phyloP scores from a whole-genome alignment of 2,329 filamentous ascomycete species.

The Lomentospora prolificans region DNA sequence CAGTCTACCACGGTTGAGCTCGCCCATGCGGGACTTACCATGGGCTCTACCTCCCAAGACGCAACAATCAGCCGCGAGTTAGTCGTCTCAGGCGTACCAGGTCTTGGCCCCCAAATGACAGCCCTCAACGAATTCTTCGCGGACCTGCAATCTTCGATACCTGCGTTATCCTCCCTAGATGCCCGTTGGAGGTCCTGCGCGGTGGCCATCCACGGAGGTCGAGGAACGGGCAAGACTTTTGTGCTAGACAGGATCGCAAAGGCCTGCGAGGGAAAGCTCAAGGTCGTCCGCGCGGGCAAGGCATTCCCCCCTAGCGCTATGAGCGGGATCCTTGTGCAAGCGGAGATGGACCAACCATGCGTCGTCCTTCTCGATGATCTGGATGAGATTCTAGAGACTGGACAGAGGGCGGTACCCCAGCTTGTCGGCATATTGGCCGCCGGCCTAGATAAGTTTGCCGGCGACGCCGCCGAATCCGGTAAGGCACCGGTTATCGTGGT shows the following conservation, averaged over 20 bases:
- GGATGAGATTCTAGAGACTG: conserved; percentile 56
- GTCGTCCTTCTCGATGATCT: conserved; percentile 73
- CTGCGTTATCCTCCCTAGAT: neutral
- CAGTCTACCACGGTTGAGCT: conserved; percentile 22
- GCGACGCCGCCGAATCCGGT: conserved; percentile 25
- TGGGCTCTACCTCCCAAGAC: neutral
- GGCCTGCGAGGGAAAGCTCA: conserved; percentile 55
- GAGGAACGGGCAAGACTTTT: conserved; percentile 76
- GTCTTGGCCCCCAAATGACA: conserved; percentile 53
- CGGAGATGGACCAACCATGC: conserved; percentile 59
- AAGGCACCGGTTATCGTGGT: conserved; percentile 59
- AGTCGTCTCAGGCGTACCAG: conserved; percentile 50
- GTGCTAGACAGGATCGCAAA: conserved; percentile 58
- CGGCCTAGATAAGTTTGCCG: conserved; percentile 45
- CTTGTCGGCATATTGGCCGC: conserved; percentile 39
- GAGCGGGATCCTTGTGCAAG: conserved; percentile 59
- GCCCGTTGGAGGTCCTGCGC: conserved; percentile 32
- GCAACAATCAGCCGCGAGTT: conserved; percentile 23
- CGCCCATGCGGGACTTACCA: neutral
- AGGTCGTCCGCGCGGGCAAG: conserved; percentile 50
- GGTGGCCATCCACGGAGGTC: conserved; percentile 69
- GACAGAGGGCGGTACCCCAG: conserved; percentile 32
- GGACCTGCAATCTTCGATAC: conserved; percentile 1
- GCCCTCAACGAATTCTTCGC: conserved; percentile 57
- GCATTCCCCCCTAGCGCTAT: conserved; percentile 50